phyloP scores from a whole-genome alignment of 441 rosid genomes.

The Brassica balearica region DNA sequence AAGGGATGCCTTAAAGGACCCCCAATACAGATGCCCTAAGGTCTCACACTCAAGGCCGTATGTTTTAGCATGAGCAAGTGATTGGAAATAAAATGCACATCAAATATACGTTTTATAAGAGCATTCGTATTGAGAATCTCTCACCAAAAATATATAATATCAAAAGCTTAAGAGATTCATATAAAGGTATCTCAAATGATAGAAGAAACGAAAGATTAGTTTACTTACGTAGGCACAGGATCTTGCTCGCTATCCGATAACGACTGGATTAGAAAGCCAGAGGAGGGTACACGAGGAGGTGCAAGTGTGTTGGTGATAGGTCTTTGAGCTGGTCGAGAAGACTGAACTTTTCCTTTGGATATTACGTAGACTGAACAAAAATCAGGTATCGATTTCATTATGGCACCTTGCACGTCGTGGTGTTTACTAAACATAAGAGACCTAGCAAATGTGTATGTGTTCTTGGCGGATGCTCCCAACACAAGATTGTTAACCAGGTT shows the following conservation, averaged over 20 bases:
- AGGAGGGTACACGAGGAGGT: slow-evolving; percentile 53
- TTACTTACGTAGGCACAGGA: slow-evolving; percentile 52
- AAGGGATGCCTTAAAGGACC: no score
- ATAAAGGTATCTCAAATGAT: background rate
- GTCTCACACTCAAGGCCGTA: background rate
- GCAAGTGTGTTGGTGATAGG: slow-evolving; percentile 48
- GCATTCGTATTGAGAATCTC: background rate
- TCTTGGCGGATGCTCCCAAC: slow-evolving; percentile 65
- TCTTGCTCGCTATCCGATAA: slow-evolving; percentile 43
- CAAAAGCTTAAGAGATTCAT: background rate
- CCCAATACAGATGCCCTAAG: no score
- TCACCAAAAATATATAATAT: background rate
- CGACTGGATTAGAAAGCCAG: slow-evolving; percentile 30
- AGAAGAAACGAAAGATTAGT: background rate
- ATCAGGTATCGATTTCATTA: slow-evolving; percentile 61
- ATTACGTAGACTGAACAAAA: slow-evolving; percentile 75
- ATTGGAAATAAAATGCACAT: background rate
- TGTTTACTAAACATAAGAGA: slow-evolving; percentile 46
- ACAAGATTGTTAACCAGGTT: slow-evolving; percentile 58
- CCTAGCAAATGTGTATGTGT: slow-evolving; percentile 62
- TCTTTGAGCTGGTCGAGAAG: slow-evolving; percentile 59
- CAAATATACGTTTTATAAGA: background rate
- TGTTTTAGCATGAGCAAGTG: background rate
- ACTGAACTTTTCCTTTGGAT: slow-evolving; percentile 63
- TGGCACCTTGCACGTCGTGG: slow-evolving; percentile 51